Conservation (phyloP, 1,284 basidiomycete species). For the Golubevia sp. region DNA sequence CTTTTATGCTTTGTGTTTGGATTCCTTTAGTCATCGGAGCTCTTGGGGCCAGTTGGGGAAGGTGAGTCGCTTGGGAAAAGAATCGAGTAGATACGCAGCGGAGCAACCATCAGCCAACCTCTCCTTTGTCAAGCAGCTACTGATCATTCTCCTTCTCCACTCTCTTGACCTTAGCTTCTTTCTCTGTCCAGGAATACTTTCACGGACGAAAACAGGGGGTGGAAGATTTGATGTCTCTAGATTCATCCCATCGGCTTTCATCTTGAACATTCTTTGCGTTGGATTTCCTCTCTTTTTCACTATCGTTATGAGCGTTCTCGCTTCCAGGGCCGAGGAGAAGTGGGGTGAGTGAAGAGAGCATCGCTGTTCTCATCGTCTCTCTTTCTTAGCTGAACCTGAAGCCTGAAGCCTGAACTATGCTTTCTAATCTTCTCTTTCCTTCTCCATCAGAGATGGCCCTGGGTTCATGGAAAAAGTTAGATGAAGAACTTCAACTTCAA, state of each 20-base stretch:
- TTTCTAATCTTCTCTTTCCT: not conserved
- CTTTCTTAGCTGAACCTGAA: not conserved
- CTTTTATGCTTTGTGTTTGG: not conserved
- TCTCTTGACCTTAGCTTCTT: too few species aligned
- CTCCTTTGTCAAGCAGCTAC: too few species aligned
- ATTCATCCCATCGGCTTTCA: not conserved
- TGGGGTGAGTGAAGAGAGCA: not conserved
- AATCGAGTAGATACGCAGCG: too few species aligned
- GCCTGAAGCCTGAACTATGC: not conserved
- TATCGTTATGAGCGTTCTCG: not conserved
- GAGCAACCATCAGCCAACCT: too few species aligned
- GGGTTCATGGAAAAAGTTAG: not conserved
- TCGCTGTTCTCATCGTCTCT: too few species aligned
- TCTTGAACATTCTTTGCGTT: not conserved
- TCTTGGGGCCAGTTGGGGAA: too few species aligned
- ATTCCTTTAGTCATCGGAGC: not conserved
- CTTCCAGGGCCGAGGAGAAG: not conserved
- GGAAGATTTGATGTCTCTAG: not conserved
- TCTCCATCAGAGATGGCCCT: not conserved
- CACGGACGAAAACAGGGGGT: not conserved
- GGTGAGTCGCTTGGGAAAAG: too few species aligned
- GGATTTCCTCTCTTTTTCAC: not conserved
- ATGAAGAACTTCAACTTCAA: not conserved
- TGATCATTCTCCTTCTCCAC: too few species aligned
- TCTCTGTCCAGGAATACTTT: not conserved